Evolutionary conservation across 2,329 filamentous ascomycete species (phyloP).

Genomic region (Thermoascus crustaceus): DNA sequence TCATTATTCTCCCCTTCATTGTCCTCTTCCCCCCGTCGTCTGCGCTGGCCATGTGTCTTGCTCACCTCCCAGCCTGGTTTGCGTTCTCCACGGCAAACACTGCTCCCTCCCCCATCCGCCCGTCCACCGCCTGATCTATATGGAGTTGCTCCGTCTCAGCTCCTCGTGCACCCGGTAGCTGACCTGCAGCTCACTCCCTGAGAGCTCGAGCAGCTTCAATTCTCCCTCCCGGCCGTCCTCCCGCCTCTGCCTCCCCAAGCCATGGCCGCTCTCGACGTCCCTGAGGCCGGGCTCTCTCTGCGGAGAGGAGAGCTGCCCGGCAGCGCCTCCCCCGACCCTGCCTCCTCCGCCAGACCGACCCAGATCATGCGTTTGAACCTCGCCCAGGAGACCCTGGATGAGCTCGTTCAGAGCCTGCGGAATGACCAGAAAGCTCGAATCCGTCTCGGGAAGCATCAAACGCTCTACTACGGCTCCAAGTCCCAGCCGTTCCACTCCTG

Average conservation of each 20-base stretch:
- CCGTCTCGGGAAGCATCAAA: constrained; percentile 43
- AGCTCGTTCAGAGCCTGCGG: constrained; percentile 37
- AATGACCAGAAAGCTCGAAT: constrained; percentile 37
- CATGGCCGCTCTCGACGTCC: constrained; percentile 31
- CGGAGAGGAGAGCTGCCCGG: constrained; percentile 21
- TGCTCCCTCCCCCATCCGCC: background rate
- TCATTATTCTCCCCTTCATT: background rate
- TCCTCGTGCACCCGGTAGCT: constrained; percentile 28
- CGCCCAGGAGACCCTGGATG: constrained; percentile 36
- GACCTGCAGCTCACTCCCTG: constrained; percentile 24
- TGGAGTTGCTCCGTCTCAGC: constrained; percentile 23
- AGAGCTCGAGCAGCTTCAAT: constrained; percentile 12
- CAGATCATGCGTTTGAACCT: constrained; percentile 43
- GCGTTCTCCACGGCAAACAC: constrained; percentile 1
- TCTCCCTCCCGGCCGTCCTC: constrained; percentile 4
- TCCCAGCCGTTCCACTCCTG: constrained; percentile 47
- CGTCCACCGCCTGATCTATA: constrained; percentile 18
- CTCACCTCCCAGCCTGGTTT: background rate
- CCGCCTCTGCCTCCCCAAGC: constrained; percentile 5
- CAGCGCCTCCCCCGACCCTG: constrained; percentile 18
- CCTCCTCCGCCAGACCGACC: constrained; percentile 24
- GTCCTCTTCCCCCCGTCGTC: background rate
- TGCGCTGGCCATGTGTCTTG: background rate
- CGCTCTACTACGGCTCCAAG: constrained; percentile 51
- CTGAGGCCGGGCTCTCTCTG: constrained; percentile 34